These are phyloP conservation scores for Multifurca ochricompacta DNA, from an alignment of 768 basidiomycete species.

Conservation along the genomic window DNA sequence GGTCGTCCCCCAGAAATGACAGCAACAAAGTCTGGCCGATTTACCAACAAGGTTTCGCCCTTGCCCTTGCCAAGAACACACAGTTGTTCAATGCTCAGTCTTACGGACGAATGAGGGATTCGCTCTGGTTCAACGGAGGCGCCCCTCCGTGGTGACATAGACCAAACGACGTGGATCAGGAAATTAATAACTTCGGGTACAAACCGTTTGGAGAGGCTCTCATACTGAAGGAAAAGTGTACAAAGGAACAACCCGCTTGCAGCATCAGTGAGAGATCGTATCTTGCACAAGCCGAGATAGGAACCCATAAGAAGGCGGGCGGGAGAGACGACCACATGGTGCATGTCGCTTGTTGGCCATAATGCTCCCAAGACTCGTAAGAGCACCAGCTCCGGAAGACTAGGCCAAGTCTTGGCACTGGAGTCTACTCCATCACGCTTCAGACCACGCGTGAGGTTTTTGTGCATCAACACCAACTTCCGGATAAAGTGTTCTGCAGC, in stretches of 20 bases:
- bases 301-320: conserved; percentile 84
- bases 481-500: conserved; percentile 70
- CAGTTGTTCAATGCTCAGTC: conserved; percentile 48
- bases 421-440: conserved; percentile 52
- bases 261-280: conserved; percentile 68
- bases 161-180: conserved; percentile 56
- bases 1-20: conserved; percentile 33
- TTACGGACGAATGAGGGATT: conserved; percentile 63
- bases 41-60: conserved; percentile 33
- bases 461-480: conserved; percentile 87
- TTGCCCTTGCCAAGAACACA: conserved; percentile 33
- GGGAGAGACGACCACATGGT: conserved; percentile 82
- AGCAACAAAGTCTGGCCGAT: conserved; percentile 40
- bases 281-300: conserved; percentile 78
- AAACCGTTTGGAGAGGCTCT: conserved; percentile 73
- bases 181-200: conserved; percentile 90
- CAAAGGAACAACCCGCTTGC: conserved; percentile 85
- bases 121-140: conserved; percentile 43
- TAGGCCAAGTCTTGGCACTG: conserved; percentile 82
- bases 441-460: conserved; percentile 82
- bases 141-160: conserved; percentile 62
- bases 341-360: conserved; percentile 95
- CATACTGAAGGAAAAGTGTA: conserved; percentile 79
- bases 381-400: conserved; percentile 70
- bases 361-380: conserved; percentile 71